Conservation (phyloP, 345 rosid species). For the Acer saccharum region DNA sequence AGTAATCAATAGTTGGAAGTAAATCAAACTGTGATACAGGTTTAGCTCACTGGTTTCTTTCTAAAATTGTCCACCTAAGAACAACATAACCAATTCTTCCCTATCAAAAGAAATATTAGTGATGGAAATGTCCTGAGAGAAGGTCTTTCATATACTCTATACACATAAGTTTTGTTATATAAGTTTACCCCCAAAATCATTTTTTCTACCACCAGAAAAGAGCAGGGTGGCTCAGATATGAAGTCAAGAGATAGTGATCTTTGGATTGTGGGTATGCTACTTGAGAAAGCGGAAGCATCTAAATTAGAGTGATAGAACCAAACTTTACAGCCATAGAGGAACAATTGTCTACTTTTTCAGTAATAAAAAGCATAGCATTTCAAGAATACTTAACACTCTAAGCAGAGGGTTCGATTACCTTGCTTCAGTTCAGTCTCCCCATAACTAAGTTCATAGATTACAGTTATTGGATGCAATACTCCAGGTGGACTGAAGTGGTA, state of each 20-base stretch:
- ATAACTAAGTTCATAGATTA: slow-evolving; percentile 81
- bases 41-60: slow-evolving; percentile 3
- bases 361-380: background rate
- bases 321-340: background rate
- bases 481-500: slow-evolving; percentile 82
- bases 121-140: background rate
- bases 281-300: background rate
- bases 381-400: background rate
- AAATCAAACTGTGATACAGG: slow-evolving; percentile 5
- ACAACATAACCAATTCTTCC: background rate
- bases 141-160: background rate
- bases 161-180: background rate
- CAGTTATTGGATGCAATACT: slow-evolving; percentile 72
- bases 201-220: background rate
- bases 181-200: background rate
- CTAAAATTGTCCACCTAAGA: background rate
- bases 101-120: background rate
- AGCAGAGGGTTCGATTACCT: slow-evolving; percentile 44
- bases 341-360: background rate
- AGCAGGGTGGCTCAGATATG: background rate
- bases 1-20: background rate
- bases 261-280: background rate
- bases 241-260: background rate
- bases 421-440: slow-evolving; percentile 93
- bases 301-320: background rate